A percentile compares a stretch with the other conserved stretches of the same genome.
Evolutionary conservation across 306 rosid genomes (phyloP).

Genomic region (Acacia crassicarpa): DNA sequence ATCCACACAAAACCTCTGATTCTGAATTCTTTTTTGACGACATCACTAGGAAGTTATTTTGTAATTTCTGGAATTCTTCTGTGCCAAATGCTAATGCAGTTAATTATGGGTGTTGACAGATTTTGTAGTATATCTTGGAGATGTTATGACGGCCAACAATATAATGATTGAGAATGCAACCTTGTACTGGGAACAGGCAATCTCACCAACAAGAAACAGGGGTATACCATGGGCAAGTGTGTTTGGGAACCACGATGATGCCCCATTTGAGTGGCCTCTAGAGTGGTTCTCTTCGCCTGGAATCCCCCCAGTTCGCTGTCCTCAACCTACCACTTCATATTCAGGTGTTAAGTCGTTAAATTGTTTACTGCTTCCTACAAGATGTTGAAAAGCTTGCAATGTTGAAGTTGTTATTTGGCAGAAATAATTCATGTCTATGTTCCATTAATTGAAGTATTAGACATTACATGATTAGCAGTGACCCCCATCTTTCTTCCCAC

Average conservation of each 20-base stretch:
- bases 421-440: neutral
- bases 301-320: conserved; percentile 60
- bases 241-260: conserved; percentile 91
- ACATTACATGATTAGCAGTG: neutral
- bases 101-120: conserved; percentile 41
- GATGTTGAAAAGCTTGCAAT: neutral
- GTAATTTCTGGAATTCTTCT: neutral
- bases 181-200: conserved; percentile 81
- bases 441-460: conserved; percentile 18
- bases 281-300: conserved; percentile 79
- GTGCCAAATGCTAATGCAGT: conserved; percentile 13
- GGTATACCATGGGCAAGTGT: conserved; percentile 81
- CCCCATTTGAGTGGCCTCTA: conserved; percentile 73
- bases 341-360: conserved; percentile 42
- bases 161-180: conserved; percentile 66
- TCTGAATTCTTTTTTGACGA: neutral
- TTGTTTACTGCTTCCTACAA: neutral
- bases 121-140: conserved; percentile 90
- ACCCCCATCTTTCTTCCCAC: neutral
- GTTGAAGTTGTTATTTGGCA: neutral
- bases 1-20: neutral
- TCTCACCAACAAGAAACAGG: conserved; percentile 64
- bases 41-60: neutral
- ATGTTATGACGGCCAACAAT: conserved; percentile 84
- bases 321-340: conserved; percentile 31